Conservation (phyloP, 768 basidiomycete species). For the Phylloporus arenicola region DNA sequence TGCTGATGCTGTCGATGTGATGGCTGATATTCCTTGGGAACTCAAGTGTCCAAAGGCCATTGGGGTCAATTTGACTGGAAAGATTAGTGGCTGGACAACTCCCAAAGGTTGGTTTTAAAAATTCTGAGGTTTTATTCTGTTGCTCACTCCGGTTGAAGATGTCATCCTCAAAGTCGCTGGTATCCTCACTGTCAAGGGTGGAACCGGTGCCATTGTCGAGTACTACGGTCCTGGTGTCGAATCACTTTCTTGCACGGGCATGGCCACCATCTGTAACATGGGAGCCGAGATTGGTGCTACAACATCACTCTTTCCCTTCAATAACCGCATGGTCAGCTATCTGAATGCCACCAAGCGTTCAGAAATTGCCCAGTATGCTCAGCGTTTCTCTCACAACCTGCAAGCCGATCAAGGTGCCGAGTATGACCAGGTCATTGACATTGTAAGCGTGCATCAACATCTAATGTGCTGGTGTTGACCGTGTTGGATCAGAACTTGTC, state of each 20-base stretch:
- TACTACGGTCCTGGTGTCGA: conserved; percentile 94
- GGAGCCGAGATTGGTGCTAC: conserved; percentile 99
- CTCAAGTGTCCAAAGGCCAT: conserved; percentile 99
- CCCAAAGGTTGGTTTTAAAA: conserved; percentile 66
- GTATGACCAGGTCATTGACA: conserved; percentile 92
- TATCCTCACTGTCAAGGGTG: conserved; percentile 98
- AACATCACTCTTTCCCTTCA: conserved; percentile 99
- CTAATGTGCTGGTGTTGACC: not conserved
- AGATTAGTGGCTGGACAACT: conserved; percentile 95
- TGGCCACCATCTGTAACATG: conserved; percentile 99
- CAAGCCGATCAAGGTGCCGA: conserved; percentile 82
- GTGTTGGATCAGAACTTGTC: conserved; percentile 65
- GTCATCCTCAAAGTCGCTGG: conserved; percentile 99
- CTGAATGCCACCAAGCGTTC: conserved; percentile 90
- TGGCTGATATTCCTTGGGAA: conserved; percentile 98
- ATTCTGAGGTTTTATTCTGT: not conserved
- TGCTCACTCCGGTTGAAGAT: conserved; percentile 43
- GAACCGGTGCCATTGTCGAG: conserved; percentile 98
- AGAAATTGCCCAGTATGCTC: conserved; percentile 84
- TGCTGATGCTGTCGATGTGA: conserved; percentile 99
- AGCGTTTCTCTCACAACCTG: conserved; percentile 86
- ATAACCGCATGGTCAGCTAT: conserved; percentile 89
- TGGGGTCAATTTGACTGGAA: conserved; percentile 93
- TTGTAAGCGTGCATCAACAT: conserved; percentile 58
- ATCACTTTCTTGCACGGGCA: conserved; percentile 95